Conservation (phyloP, 805 yeast species). For the Ogataea thermomethanolica region DNA sequence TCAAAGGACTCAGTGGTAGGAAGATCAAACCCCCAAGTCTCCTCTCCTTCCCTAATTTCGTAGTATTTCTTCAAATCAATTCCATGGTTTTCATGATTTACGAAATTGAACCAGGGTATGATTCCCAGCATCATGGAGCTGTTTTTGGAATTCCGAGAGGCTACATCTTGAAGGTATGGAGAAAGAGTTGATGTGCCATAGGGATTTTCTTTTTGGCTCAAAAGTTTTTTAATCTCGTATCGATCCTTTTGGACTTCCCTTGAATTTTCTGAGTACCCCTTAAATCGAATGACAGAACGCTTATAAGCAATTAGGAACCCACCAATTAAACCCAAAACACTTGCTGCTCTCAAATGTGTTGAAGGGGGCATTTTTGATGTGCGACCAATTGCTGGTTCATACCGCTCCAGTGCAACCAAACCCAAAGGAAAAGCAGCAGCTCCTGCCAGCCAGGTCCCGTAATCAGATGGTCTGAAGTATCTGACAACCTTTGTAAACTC, state of each 20-base stretch:
- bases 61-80: constrained; percentile 61
- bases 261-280: constrained; percentile 72
- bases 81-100: constrained; percentile 79
- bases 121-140: constrained; percentile 57
- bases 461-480: constrained; percentile 69
- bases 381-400: constrained; percentile 47
- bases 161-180: constrained; percentile 67
- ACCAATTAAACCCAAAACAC: constrained; percentile 61
- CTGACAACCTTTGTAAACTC: constrained; percentile 66
- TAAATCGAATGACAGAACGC: constrained; percentile 65
- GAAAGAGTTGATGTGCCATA: constrained; percentile 60
- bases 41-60: constrained; percentile 56
- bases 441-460: constrained; percentile 45
- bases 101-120: constrained; percentile 81
- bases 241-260: constrained; percentile 72
- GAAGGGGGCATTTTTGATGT: constrained; percentile 49
- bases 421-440: constrained; percentile 50
- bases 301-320: constrained; percentile 74
- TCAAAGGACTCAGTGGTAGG: constrained; percentile 39
- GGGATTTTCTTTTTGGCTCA: constrained; percentile 63
- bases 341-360: constrained; percentile 54
- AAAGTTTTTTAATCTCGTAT: constrained; percentile 63
- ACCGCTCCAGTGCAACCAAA: constrained; percentile 41
- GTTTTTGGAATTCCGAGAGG: constrained; percentile 74
- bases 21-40: constrained; percentile 46